Evolutionary conservation across 805 yeast species (phyloP).

Genomic region (Barnettozyma vustinii): DNA sequence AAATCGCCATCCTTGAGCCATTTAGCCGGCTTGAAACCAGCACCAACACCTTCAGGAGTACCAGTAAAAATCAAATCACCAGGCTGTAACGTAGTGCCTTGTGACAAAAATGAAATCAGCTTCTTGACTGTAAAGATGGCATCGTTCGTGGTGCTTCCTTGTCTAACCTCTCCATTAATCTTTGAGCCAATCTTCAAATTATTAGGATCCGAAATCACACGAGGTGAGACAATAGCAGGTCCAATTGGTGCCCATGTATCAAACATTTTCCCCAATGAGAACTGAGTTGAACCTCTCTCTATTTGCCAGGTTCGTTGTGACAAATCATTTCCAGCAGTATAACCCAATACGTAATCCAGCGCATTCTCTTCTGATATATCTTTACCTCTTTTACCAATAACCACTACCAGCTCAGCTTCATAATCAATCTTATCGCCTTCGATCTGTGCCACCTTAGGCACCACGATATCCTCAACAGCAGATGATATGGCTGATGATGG

Average conservation of each 20-base stretch:
- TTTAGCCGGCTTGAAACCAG: conserved; percentile 36
- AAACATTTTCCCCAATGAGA: conserved; percentile 45
- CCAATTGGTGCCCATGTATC: conserved; percentile 55
- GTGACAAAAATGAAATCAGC: conserved; percentile 41
- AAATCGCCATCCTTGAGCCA: conserved; percentile 41
- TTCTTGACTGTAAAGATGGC: conserved; percentile 41
- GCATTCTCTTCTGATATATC: conserved; percentile 39
- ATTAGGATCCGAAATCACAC: conserved; percentile 23
- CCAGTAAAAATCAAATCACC: conserved; percentile 53
- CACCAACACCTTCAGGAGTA: conserved; percentile 50
- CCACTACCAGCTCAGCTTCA: conserved; percentile 47
- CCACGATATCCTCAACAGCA: conserved; percentile 38
- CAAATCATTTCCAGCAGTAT: conserved; percentile 48
- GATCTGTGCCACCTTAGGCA: conserved; percentile 34
- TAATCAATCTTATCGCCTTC: conserved; percentile 35
- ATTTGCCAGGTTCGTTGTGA: conserved; percentile 51
- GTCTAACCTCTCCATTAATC: conserved; percentile 43
- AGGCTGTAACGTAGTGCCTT: conserved; percentile 45
- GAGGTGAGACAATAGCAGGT: conserved; percentile 41
- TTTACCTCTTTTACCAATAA: conserved; percentile 42
- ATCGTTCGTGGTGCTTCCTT: conserved; percentile 40
- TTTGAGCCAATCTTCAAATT: conserved; percentile 32
- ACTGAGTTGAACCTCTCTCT: conserved; percentile 46
- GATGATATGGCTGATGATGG: conserved; percentile 41
- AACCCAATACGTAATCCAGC: conserved; percentile 42